Percentiles rank a stretch among this genome's conserved stretches.
These are phyloP conservation scores for Blastocystis sp. DNA, from an alignment of 352 stramenopile species.

Conservation along the genomic window DNA sequence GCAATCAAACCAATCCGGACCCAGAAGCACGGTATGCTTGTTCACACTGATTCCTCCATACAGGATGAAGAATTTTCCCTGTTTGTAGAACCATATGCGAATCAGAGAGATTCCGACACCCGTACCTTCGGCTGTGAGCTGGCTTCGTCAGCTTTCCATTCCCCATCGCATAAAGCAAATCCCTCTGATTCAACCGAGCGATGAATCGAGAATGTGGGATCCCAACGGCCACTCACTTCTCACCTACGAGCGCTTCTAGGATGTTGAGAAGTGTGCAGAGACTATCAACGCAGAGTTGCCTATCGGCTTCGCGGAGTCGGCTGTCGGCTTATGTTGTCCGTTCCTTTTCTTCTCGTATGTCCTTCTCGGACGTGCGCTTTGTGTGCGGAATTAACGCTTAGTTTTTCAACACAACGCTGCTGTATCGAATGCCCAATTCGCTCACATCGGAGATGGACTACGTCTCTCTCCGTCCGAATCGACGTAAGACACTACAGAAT, in stretches of 20 bases:
- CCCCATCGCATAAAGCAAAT: neutral
- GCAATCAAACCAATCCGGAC: conserved; percentile 16
- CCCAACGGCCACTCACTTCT: neutral
- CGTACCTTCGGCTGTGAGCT: neutral
- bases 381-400: neutral
- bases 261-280: conserved; percentile 45
- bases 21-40: neutral
- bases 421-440: conserved; percentile 42
- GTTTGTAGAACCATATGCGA: neutral
- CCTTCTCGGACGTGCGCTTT: conserved; percentile 15
- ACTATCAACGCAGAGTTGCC: neutral
- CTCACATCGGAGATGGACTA: conserved; percentile 38
- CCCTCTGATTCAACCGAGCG: neutral
- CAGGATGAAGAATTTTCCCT: neutral
- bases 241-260: neutral
- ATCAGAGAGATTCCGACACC: no score
- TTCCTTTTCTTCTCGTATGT: neutral
- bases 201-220: neutral
- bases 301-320: neutral
- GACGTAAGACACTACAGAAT: neutral
- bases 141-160: neutral
- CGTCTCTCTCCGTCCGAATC: conserved; percentile 16
- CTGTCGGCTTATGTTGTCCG: neutral
- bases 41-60: neutral
- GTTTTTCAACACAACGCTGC: conserved; percentile 30